Conservation (phyloP, 1,139 yeast species). For the Suhomyces atakaporum region DNA sequence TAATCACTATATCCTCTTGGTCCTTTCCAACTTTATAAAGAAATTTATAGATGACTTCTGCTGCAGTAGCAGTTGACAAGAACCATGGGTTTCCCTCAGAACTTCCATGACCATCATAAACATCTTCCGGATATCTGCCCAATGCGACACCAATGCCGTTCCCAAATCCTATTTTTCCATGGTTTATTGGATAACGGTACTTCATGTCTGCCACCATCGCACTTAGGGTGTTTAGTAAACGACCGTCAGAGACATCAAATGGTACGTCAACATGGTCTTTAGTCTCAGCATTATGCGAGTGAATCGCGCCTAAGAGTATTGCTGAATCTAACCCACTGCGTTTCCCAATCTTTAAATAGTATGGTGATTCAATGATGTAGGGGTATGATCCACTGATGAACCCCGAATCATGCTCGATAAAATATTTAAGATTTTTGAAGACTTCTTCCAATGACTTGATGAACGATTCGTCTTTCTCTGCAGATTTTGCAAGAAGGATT, state of each 20-base stretch:
- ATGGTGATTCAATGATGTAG: conserved; percentile 72
- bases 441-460: conserved; percentile 12
- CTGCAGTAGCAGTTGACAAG: conserved; percentile 78
- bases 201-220: conserved; percentile 68
- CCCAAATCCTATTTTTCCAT: conserved; percentile 36
- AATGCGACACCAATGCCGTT: conserved; percentile 63
- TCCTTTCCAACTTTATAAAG: conserved; percentile 28
- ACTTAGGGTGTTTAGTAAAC: conserved; percentile 58
- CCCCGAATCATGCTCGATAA: conserved; percentile 45
- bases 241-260: conserved; percentile 56
- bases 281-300: conserved; percentile 57
- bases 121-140: conserved; percentile 93
- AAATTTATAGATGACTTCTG: conserved; percentile 54
- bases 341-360: conserved; percentile 33
- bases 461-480: conserved; percentile 36
- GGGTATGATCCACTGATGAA: conserved; percentile 46
- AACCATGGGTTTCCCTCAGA: conserved; percentile 96
- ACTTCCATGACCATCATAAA: conserved; percentile 75
- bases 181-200: conserved; percentile 73
- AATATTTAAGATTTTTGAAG: conserved; percentile 35
- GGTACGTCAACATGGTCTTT: conserved; percentile 47
- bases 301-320: conserved; percentile 64
- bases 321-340: conserved; percentile 84
- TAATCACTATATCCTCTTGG: conserved; percentile 29
- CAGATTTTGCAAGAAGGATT: conserved; percentile 40